Base-by-base conservation (phyloP, 2,329 filamentous ascomycete genomes). In the Penicillium rolfsii region DNA sequence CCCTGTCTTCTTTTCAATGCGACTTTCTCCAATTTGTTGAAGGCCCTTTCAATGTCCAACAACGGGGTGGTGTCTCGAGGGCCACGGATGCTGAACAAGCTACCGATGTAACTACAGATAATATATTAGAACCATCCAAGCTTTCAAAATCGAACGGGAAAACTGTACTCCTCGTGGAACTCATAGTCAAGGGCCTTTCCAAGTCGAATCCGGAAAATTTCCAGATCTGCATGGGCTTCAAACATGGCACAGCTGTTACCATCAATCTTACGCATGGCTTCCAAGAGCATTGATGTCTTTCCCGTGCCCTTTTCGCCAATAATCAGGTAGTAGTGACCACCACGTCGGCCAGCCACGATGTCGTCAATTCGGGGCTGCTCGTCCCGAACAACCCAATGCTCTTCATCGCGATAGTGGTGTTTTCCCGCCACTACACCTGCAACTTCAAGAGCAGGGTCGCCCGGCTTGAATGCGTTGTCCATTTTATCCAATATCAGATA, bases 11-110 rank as follows among this genome's bases (percentile, higher is more conserved):
- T 83, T 60, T 64, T 65, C 50, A 99, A 79, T 0, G 95, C 95
- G 7, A 98, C 91, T 76, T 99, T 99, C 73, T 99, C 95, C 11
- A 99, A 81, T 78, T 99, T 99, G 83, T 99, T 99, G 75, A 99
- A 89, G 0, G 95, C 95, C 30, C 95, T 87, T 74, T 99, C 95
- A 64, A 99, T 97, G 74, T 99, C 95, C 1, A 99, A 83, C 36
- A 99, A 81, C 4, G 95, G 93, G 0, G 92, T 96, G 3, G 91
- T 93, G 71, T 99, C 95, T 46, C 95, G 86, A 0, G 95, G 95
- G 0, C 95, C 95, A 33, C 91, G 87, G 71, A 99, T 96, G 61
- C 91, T 96, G 77, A 99, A 99, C 62, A 99, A 90, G 5, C 91
- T 91, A 48, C 95, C 95, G 64, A 99, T 97, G 59, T 82, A 82